Evolutionary conservation across 2,329 filamentous ascomycete genomes (phyloP).

Genomic region (Botrytis byssoidea): DNA sequence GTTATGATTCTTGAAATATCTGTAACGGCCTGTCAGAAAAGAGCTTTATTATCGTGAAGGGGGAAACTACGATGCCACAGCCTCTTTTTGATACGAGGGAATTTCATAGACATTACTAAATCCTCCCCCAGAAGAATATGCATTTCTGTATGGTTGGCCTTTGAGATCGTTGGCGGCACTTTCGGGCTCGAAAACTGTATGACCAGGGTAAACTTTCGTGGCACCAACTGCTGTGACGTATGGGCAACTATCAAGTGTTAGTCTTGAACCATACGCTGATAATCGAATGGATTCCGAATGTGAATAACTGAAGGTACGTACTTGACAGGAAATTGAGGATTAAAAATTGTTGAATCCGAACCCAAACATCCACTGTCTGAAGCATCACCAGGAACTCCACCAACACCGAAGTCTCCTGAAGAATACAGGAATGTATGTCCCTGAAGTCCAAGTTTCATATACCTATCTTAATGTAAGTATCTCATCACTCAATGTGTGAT

Average conservation of each 20-base stretch:
- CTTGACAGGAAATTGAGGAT: constrained; percentile 41
- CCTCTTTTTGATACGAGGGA: constrained; percentile 48
- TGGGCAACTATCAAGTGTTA: constrained; percentile 40
- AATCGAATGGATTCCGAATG: background rate
- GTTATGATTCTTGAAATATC: constrained; percentile 32
- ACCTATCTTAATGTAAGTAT: constrained; percentile 7
- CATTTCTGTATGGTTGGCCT: constrained; percentile 44
- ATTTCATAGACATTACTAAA: constrained; percentile 58
- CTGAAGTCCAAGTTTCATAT: constrained; percentile 51
- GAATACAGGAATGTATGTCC: constrained; percentile 47
- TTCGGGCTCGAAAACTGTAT: constrained; percentile 40
- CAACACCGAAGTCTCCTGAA: constrained; percentile 48
- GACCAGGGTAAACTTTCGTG: constrained; percentile 46
- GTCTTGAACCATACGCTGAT: background rate
- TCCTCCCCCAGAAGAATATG: constrained; percentile 71
- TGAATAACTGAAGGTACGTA: background rate
- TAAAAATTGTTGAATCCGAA: constrained; percentile 50
- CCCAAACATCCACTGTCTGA: constrained; percentile 39
- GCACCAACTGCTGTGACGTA: constrained; percentile 54
- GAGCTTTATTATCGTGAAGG: background rate
- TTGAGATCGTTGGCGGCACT: constrained; percentile 38
- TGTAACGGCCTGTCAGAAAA: background rate
- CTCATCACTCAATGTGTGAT: background rate
- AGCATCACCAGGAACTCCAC: constrained; percentile 36
- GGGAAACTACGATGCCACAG: constrained; percentile 23